A percentile compares a stretch with the other conserved stretches of the same genome.
phyloP scores from a whole-genome alignment of 2,329 filamentous ascomycete genomes.

The Clarireedia hainanense region DNA sequence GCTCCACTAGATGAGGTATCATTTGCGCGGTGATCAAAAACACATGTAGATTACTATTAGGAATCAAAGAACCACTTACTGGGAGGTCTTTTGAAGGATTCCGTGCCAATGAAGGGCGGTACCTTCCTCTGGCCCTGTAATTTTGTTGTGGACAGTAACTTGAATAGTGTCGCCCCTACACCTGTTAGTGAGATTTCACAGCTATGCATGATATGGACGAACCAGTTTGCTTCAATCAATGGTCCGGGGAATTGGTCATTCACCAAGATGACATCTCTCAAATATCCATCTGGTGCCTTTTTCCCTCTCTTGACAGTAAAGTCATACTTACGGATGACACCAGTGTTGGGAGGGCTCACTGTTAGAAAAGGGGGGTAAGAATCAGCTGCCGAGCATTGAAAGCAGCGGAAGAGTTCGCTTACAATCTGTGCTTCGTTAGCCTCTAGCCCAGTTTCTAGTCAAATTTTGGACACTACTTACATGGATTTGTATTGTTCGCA shows the following conservation, averaged over 20 bases:
- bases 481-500: constrained; percentile 32
- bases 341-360: constrained; percentile 19
- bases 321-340: constrained; percentile 31
- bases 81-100: constrained; percentile 34
- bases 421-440: constrained; percentile 9
- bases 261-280: constrained; percentile 43
- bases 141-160: constrained; percentile 62
- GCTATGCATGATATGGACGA: background rate
- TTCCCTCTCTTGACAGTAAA: constrained; percentile 23
- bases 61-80: constrained; percentile 4
- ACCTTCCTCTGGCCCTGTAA: constrained; percentile 35
- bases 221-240: constrained; percentile 31
- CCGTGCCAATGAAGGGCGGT: constrained; percentile 40
- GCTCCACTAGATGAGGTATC: no score
- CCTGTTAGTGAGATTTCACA: background rate
- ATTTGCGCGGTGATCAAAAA: no score
- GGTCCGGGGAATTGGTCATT: constrained; percentile 30
- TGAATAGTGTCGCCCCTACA: constrained; percentile 37
- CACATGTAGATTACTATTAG: no score
- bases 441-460: background rate
- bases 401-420: background rate
- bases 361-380: background rate
- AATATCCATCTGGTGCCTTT: constrained; percentile 32
- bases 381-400: background rate
- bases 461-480: constrained; percentile 5